Evolutionary conservation across 495 filamentous ascomycete species (phyloP).

Genomic region (Neurospora sp.): DNA sequence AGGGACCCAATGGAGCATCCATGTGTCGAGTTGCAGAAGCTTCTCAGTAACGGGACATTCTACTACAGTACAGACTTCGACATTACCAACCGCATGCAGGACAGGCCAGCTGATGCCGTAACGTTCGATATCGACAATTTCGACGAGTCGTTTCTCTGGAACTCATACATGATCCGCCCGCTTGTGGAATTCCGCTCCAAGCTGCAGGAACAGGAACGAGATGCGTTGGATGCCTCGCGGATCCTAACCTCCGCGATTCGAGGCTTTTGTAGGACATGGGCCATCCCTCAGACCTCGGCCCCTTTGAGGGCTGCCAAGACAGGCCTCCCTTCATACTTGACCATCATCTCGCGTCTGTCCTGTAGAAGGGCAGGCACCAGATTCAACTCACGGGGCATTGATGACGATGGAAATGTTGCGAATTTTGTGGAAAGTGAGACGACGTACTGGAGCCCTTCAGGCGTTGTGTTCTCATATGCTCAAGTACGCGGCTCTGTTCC

Average conservation of each 20-base stretch:
- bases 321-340: slow-evolving; percentile 73
- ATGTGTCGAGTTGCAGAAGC: slow-evolving; percentile 78
- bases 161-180: slow-evolving; percentile 93
- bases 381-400: slow-evolving; percentile 93
- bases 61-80: slow-evolving; percentile 98
- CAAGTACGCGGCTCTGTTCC: slow-evolving; percentile 89
- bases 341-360: slow-evolving; percentile 83
- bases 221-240: slow-evolving; percentile 68
- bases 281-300: slow-evolving; percentile 53
- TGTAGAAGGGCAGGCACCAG: slow-evolving; percentile 87
- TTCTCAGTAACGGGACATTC: slow-evolving; percentile 89
- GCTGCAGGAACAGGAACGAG: slow-evolving; percentile 59
- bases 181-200: slow-evolving; percentile 80
- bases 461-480: slow-evolving; percentile 82
- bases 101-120: slow-evolving; percentile 52
- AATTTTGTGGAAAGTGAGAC: slow-evolving; percentile 69
- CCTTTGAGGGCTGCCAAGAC: slow-evolving; percentile 48
- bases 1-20: slow-evolving; percentile 74
- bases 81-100: slow-evolving; percentile 85
- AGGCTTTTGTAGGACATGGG: slow-evolving; percentile 78
- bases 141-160: slow-evolving; percentile 90
- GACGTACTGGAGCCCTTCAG: slow-evolving; percentile 62
- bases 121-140: slow-evolving; percentile 74
- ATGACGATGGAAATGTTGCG: slow-evolving; percentile 93
- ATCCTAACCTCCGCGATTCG: slow-evolving; percentile 91